A percentile compares a stretch with the other conserved stretches of the same genome.
Conservation (phyloP, 345 rosid genomes). For the Raphanus raphanistrum region DNA sequence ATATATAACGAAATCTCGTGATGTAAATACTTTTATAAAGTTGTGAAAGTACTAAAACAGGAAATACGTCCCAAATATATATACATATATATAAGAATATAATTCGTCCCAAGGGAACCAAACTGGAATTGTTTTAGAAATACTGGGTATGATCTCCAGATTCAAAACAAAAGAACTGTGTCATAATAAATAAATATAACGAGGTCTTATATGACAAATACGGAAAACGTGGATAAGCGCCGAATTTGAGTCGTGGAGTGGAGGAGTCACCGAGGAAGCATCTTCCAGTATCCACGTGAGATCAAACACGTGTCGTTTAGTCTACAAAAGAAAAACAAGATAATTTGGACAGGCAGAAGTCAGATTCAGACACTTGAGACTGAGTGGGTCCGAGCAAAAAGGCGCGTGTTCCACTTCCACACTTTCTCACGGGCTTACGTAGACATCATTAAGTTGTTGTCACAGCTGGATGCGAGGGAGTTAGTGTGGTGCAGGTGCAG, state of each 20-base stretch:
- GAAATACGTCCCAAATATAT: background rate
- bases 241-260: constrained; percentile 39
- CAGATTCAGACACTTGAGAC: constrained; percentile 20
- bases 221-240: constrained; percentile 35
- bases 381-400: background rate
- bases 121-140: background rate
- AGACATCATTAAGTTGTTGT: constrained; percentile 27
- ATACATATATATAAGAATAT: background rate
- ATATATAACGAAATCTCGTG: background rate
- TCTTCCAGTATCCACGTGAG: constrained; percentile 32
- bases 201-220: background rate
- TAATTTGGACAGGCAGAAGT: constrained; percentile 24
- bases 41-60: background rate
- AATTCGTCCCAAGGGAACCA: background rate
- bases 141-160: background rate
- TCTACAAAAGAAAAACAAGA: background rate
- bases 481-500: background rate
- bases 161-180: background rate
- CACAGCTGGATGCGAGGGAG: constrained; percentile 34
- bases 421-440: constrained; percentile 30
- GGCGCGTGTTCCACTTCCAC: constrained; percentile 20
- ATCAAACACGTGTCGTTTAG: constrained; percentile 29
- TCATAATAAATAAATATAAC: no score
- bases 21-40: background rate
- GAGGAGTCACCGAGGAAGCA: constrained; percentile 38